Evolutionary conservation across 768 basidiomycete species (phyloP).

Genomic region (Boletus sp.): DNA sequence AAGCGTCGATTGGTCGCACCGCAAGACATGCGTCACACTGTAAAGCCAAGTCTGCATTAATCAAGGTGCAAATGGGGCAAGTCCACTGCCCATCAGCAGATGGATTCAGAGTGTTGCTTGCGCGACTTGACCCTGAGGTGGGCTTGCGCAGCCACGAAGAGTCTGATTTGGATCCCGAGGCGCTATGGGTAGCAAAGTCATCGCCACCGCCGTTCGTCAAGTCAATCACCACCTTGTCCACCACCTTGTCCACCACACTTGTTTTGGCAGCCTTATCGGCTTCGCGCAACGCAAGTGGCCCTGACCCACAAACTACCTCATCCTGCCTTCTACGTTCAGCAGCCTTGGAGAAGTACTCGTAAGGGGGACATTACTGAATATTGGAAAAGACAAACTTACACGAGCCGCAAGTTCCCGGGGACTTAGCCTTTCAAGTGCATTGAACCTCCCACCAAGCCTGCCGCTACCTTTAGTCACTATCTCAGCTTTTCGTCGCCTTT

Average conservation of each 20-base stretch:
- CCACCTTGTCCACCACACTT: conserved; percentile 54
- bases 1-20: conserved; percentile 35
- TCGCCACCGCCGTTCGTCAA: conserved; percentile 41
- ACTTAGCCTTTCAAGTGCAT: conserved; percentile 41
- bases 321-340: conserved; percentile 77
- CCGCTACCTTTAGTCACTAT: conserved; percentile 50
- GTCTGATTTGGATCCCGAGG: conserved; percentile 33
- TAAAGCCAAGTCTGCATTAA: conserved; percentile 47
- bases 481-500: conserved; percentile 56
- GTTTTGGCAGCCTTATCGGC: conserved; percentile 67
- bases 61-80: conserved; percentile 61
- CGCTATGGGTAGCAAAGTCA: background rate
- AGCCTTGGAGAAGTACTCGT: conserved; percentile 49
- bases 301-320: conserved; percentile 71
- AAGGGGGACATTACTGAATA: background rate
- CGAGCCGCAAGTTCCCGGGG: conserved; percentile 69
- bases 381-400: conserved; percentile 40
- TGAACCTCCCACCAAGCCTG: conserved; percentile 55
- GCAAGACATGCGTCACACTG: conserved; percentile 62
- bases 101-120: background rate
- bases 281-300: conserved; percentile 52
- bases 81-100: conserved; percentile 40
- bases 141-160: conserved; percentile 5
- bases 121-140: background rate
- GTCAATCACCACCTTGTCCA: conserved; percentile 51